Evolutionary conservation across 495 filamentous ascomycete species (phyloP).

Genomic region (Aspergillus homomorphus): DNA sequence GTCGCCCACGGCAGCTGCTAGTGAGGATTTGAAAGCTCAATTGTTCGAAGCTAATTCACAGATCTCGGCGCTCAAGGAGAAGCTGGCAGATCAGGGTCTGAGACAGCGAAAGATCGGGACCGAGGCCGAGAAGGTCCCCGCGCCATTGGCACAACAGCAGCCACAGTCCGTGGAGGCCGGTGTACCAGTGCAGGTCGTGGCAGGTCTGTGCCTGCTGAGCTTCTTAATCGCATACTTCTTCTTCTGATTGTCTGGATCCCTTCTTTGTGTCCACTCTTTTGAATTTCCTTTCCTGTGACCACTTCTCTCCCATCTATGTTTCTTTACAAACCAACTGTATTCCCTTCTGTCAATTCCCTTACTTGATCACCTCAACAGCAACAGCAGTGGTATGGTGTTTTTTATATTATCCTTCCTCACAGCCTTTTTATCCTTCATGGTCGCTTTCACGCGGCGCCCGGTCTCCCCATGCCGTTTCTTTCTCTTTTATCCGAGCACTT

Average conservation of each 20-base stretch:
- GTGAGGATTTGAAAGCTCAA: constrained; percentile 66
- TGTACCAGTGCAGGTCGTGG: constrained; percentile 83
- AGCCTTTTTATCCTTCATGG: constrained; percentile 10
- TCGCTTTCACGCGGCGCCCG: background rate
- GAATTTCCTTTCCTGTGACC: constrained; percentile 11
- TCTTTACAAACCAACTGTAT: constrained; percentile 23
- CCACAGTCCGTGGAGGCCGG: constrained; percentile 54
- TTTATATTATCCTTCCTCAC: constrained; percentile 12
- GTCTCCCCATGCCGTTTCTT: constrained; percentile 9
- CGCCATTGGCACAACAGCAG: constrained; percentile 47
- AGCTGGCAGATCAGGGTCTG: constrained; percentile 65
- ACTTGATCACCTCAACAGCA: constrained; percentile 19
- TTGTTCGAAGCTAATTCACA: constrained; percentile 72
- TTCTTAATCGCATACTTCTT: constrained; percentile 94
- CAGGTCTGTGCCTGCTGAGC: constrained; percentile 77
- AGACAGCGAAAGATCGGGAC: constrained; percentile 60
- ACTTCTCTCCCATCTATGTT: constrained; percentile 7
- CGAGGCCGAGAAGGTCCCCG: constrained; percentile 42
- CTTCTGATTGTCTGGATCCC: constrained; percentile 54
- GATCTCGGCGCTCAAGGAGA: constrained; percentile 67
- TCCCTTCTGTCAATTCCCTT: constrained; percentile 26
- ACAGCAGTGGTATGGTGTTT: constrained; percentile 21
- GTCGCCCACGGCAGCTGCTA: constrained; percentile 44
- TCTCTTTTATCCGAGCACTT: background rate
- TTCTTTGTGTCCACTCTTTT: constrained; percentile 24